phyloP scores from a whole-genome alignment of 352 stramenopile species.

The Pythium angustatum region DNA sequence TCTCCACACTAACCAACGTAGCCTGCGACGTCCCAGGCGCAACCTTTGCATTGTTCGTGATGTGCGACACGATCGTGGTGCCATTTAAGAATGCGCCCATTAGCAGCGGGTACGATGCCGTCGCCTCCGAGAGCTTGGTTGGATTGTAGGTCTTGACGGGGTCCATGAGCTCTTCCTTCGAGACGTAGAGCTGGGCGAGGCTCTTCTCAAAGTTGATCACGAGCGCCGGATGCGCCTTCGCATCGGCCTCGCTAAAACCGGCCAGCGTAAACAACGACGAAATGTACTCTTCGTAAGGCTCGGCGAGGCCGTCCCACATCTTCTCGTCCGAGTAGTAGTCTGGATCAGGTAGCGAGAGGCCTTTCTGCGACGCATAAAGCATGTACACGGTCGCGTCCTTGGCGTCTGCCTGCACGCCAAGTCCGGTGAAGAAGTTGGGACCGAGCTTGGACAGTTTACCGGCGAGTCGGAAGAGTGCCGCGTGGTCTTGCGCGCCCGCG shows the following conservation, averaged over 20 bases:
- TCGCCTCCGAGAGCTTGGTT: slow-evolving; percentile 62
- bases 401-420: slow-evolving; percentile 76
- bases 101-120: slow-evolving; percentile 49
- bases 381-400: slow-evolving; percentile 83
- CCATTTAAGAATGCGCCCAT: slow-evolving; percentile 59
- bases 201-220: slow-evolving; percentile 87
- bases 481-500: slow-evolving; percentile 31
- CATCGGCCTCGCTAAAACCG: slow-evolving; percentile 36
- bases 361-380: slow-evolving; percentile 78
- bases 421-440: slow-evolving; percentile 78
- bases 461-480: slow-evolving; percentile 49
- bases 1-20: slow-evolving; percentile 54
- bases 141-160: slow-evolving; percentile 90
- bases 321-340: slow-evolving; percentile 92
- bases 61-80: slow-evolving; percentile 34
- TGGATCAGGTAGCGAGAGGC: slow-evolving; percentile 87
- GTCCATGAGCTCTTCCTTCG: slow-evolving; percentile 89
- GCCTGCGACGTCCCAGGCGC: slow-evolving; percentile 5
- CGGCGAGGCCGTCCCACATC: slow-evolving; percentile 74
- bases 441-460: slow-evolving; percentile 54
- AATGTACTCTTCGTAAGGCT: slow-evolving; percentile 79
- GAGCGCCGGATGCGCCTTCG: slow-evolving; percentile 39
- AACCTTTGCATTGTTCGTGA: slow-evolving; percentile 35
- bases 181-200: slow-evolving; percentile 84
- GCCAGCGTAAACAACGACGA: slow-evolving; percentile 70